Evolutionary conservation across 805 yeast genomes (phyloP).

Genomic region (Starmerella stigmatis): DNA sequence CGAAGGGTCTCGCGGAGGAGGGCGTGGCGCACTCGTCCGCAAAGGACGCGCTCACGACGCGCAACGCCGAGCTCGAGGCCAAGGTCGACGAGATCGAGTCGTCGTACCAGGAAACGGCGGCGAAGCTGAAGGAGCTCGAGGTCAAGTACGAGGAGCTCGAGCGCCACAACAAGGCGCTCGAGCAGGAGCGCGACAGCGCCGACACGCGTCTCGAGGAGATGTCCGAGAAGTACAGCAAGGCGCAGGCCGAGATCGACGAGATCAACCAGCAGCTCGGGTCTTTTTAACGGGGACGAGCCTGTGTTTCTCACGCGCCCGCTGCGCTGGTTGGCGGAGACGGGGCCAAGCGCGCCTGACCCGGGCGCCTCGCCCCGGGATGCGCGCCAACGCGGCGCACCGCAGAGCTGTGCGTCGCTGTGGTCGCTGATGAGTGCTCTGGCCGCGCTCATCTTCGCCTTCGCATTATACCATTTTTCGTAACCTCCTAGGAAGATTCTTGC

Average conservation of each 20-base stretch:
- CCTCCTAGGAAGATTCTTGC: too few relatives aligned
- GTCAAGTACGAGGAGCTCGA: constrained; percentile 92
- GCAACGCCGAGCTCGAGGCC: constrained; percentile 78
- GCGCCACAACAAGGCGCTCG: constrained; percentile 84
- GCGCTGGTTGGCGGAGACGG: not conserved
- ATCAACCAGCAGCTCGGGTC: constrained; percentile 90
- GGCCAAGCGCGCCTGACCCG: not conserved
- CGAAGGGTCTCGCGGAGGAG: constrained; percentile 82
- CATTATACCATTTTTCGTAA: not conserved
- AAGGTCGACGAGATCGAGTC: constrained; percentile 84
- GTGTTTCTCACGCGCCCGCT: not conserved
- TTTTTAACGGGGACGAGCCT: constrained; percentile 22
- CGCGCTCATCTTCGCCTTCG: not conserved
- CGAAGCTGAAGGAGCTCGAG: constrained; percentile 88
- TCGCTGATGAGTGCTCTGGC: not conserved
- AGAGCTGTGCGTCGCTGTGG: too few relatives aligned
- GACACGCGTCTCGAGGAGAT: constrained; percentile 87
- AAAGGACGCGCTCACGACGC: constrained; percentile 84
- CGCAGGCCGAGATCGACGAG: constrained; percentile 91
- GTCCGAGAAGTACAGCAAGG: constrained; percentile 65
- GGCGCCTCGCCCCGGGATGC: too few relatives aligned
- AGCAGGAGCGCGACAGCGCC: constrained; percentile 81
- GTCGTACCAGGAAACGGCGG: constrained; percentile 85
- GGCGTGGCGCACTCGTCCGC: constrained; percentile 78
- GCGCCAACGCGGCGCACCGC: too few relatives aligned